Percentiles rank a stretch among this genome's conserved stretches.
These are phyloP conservation scores for Lactarius evosmus DNA, from an alignment of 768 basidiomycete genomes.

Conservation along the genomic window DNA sequence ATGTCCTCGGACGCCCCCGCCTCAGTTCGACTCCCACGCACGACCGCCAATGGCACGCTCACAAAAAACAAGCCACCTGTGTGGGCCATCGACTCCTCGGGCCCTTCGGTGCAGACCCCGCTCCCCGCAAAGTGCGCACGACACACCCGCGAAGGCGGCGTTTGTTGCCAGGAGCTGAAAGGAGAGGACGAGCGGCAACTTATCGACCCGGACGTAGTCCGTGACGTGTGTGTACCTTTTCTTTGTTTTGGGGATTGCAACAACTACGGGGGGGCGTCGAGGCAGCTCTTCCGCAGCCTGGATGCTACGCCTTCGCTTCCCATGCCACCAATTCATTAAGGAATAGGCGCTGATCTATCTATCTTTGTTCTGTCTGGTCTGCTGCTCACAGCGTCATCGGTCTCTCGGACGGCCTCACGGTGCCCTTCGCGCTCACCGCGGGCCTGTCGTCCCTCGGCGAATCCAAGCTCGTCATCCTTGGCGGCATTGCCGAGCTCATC, in stretches of 20 bases:
- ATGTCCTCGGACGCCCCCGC: slow-evolving; percentile 14
- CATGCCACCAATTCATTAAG: slow-evolving; percentile 6
- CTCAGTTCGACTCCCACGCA: slow-evolving; percentile 14
- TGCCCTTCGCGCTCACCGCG: slow-evolving; percentile 88
- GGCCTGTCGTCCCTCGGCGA: slow-evolving; percentile 87
- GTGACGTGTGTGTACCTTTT: slow-evolving; percentile 65
- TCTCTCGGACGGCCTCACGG: slow-evolving; percentile 86
- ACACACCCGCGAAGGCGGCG: slow-evolving; percentile 45
- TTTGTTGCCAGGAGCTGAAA: slow-evolving; percentile 89
- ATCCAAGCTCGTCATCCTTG: slow-evolving; percentile 88
- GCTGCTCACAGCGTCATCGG: slow-evolving; percentile 65
- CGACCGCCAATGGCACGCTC: not conserved
- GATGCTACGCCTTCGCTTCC: slow-evolving; percentile 1
- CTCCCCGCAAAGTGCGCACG: slow-evolving; percentile 57
- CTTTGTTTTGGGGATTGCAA: slow-evolving; percentile 1
- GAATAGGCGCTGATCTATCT: not conserved
- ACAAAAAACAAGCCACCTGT: slow-evolving; percentile 48
- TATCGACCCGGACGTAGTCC: slow-evolving; percentile 81
- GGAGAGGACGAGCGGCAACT: slow-evolving; percentile 75
- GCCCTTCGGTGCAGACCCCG: slow-evolving; percentile 41
- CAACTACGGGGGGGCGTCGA: slow-evolving; percentile 10
- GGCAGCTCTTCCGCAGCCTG: not conserved
- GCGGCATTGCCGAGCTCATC: slow-evolving; percentile 93
- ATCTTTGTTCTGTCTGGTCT: slow-evolving; percentile 5
- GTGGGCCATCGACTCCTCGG: slow-evolving; percentile 57